phyloP scores from a whole-genome alignment of 139 green algal species.

The Closterium sp. region DNA sequence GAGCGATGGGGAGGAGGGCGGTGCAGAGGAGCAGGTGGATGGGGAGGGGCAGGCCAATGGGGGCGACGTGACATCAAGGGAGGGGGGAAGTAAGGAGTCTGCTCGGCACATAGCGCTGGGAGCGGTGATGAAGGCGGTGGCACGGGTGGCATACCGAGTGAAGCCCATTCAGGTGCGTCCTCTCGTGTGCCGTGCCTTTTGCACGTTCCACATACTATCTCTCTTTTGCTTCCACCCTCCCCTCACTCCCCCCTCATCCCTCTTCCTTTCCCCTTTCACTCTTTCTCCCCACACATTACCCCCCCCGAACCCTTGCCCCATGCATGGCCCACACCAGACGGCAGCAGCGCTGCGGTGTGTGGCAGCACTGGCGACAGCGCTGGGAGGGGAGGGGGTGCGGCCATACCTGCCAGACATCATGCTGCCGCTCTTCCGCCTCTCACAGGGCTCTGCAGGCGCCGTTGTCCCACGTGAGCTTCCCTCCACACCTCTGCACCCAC shows the following conservation, averaged over 20 bases:
- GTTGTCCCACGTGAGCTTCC: conserved; percentile 46
- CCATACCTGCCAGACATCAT: conserved; percentile 61
- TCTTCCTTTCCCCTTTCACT: neutral
- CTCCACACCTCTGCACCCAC: conserved; percentile 42
- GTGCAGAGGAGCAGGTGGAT: neutral
- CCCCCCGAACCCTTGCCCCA: neutral
- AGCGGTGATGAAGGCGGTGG: neutral
- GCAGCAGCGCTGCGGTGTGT: conserved; percentile 73
- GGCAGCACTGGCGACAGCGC: conserved; percentile 62
- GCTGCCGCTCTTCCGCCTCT: conserved; percentile 73
- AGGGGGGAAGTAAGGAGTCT: neutral
- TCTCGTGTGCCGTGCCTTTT: neutral
- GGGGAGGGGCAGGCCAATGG: neutral
- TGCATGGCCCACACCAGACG: conserved; percentile 44
- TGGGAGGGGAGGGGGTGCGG: conserved; percentile 57
- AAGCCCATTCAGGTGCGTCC: neutral
- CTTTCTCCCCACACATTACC: neutral
- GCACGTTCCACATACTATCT: too few relatives aligned
- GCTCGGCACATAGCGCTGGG: neutral
- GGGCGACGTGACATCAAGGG: neutral
- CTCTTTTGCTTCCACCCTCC: too few relatives aligned
- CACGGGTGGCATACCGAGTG: neutral
- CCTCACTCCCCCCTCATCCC: neutral
- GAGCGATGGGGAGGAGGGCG: neutral
- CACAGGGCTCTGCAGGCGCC: conserved; percentile 49